A percentile compares a stretch with the other conserved stretches of the same genome.
Conservation (phyloP, 805 yeast genomes). For the Zygosaccharomyces kombuchaensis region DNA sequence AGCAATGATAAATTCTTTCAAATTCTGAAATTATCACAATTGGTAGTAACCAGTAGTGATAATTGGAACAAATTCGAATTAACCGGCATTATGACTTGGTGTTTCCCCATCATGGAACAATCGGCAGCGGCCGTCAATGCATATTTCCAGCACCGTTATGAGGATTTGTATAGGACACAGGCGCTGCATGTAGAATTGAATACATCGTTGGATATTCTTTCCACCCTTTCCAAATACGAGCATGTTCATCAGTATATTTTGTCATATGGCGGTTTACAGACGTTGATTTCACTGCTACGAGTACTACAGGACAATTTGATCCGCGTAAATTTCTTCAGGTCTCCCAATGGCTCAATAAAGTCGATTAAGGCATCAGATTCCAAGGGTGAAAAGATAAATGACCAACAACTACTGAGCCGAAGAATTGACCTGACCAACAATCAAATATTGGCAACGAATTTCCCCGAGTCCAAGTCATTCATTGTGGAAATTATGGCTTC, state of each 20-base stretch:
- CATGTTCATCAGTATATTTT: constrained; percentile 37
- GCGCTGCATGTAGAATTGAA: constrained; percentile 31
- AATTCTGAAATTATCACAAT: constrained; percentile 30
- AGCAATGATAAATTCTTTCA: constrained; percentile 13
- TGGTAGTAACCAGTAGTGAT: constrained; percentile 36
- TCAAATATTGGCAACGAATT: constrained; percentile 34
- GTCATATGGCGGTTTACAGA: constrained; percentile 37
- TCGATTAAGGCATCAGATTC: constrained; percentile 22
- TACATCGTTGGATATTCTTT: constrained; percentile 34
- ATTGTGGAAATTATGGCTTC: constrained; percentile 63
- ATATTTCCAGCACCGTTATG: constrained; percentile 24
- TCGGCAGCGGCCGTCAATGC: constrained; percentile 18
- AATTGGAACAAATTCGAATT: constrained; percentile 38
- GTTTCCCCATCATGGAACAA: constrained; percentile 31
- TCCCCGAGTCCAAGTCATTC: constrained; percentile 64
- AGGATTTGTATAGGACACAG: constrained; percentile 15
- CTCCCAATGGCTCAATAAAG: constrained; percentile 21
- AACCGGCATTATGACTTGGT: constrained; percentile 40
- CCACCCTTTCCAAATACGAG: constrained; percentile 33
- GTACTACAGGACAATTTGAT: constrained; percentile 35
- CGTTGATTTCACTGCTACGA: constrained; percentile 31
- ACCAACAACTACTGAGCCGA: constrained; percentile 26
- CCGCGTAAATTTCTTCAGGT: constrained; percentile 28
- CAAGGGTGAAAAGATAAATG: constrained; percentile 27
- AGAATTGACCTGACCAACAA: constrained; percentile 25